These are phyloP conservation scores for Canavalia gladiata DNA, from an alignment of 306 rosid species.

Conservation along the genomic window DNA sequence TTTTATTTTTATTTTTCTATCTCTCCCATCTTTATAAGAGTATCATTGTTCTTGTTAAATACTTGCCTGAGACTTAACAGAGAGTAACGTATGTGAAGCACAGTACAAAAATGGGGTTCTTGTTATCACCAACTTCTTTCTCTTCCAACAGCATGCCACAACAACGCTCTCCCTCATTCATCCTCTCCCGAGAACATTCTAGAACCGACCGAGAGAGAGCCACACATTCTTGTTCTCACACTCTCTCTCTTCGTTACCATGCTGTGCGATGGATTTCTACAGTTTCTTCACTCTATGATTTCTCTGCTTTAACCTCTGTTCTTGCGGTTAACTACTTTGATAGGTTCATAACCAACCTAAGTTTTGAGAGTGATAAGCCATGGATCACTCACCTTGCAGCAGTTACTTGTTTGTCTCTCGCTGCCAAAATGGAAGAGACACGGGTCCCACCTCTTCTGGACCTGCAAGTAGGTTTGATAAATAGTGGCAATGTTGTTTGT, in stretches of 20 bases:
- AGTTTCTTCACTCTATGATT: constrained; percentile 61
- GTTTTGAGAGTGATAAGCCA: constrained; percentile 66
- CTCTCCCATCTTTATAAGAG: too few relatives aligned
- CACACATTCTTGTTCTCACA: constrained; percentile 49
- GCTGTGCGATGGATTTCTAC: constrained; percentile 70
- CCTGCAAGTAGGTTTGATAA: constrained; percentile 66
- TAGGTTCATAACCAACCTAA: constrained; percentile 63
- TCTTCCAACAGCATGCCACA: not conserved
- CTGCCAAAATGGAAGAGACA: constrained; percentile 89
- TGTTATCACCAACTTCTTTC: not conserved
- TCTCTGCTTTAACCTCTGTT: constrained; percentile 71
- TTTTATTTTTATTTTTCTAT: too few relatives aligned
- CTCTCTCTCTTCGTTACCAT: constrained; percentile 56
- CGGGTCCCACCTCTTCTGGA: constrained; percentile 76
- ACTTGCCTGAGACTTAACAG: not conserved
- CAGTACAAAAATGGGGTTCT: not conserved
- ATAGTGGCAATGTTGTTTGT: constrained; percentile 24
- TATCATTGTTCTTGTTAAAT: too few relatives aligned
- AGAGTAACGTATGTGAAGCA: not conserved
- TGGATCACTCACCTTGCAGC: constrained; percentile 83
- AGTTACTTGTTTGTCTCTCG: constrained; percentile 77
- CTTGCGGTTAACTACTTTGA: constrained; percentile 85
- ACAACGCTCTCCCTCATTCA: not conserved
- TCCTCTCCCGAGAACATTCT: not conserved
- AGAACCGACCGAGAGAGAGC: constrained; percentile 41